A percentile compares a stretch with the other conserved stretches of the same genome.
Evolutionary conservation across 2,329 filamentous ascomycete genomes (phyloP).

Genomic region (Setomelanomma holmii): DNA sequence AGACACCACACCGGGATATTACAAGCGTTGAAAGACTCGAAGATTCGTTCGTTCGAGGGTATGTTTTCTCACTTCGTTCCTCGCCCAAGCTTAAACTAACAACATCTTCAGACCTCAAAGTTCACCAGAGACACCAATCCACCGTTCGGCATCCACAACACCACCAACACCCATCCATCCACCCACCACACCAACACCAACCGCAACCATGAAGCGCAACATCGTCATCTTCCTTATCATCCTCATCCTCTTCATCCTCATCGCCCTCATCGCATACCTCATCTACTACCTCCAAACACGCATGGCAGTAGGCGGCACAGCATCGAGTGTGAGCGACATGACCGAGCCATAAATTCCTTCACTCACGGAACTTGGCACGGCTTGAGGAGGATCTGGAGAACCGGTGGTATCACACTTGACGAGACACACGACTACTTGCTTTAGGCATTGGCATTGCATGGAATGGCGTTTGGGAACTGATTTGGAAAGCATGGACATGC

Average conservation of each 20-base stretch:
- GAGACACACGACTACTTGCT: background rate
- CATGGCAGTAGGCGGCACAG: constrained; percentile 47
- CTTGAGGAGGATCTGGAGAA: background rate
- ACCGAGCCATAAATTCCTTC: constrained; percentile 21
- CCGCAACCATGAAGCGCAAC: constrained; percentile 57
- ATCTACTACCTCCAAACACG: constrained; percentile 59
- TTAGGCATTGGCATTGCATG: background rate
- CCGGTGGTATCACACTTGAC: background rate
- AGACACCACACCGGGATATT: background rate
- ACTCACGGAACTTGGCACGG: no score
- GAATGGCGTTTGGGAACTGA: background rate
- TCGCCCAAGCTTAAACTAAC: background rate
- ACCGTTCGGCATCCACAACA: background rate
- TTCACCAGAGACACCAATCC: background rate
- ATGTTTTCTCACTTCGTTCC: no score
- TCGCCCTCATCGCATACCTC: constrained; percentile 57
- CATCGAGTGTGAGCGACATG: constrained; percentile 41
- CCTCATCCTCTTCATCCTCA: constrained; percentile 60
- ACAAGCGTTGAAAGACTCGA: no score
- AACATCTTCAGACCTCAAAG: background rate
- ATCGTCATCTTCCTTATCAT: constrained; percentile 62
- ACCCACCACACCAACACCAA: background rate
- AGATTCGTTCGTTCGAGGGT: no score
- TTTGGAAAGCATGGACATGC: background rate
- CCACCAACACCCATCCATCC: constrained; percentile 3